phyloP scores from a whole-genome alignment of 441 rosid genomes.

The Omphalea diandra region DNA sequence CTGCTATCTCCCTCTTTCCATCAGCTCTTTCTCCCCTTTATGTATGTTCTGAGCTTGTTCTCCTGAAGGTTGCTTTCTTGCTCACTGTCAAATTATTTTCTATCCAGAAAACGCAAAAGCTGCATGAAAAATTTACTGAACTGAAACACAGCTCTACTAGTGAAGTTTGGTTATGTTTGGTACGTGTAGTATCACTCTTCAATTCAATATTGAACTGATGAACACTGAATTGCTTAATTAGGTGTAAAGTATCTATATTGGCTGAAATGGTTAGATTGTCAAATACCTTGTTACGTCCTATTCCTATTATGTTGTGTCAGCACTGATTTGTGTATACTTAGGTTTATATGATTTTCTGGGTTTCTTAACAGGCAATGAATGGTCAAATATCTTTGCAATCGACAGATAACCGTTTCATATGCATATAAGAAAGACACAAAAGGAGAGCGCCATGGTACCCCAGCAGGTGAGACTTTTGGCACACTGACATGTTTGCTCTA shows the following conservation, averaged over 20 bases:
- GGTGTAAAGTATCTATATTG: neutral
- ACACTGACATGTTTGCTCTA: neutral
- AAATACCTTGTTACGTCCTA: neutral
- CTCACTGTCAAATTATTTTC: neutral
- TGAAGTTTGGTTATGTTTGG: neutral
- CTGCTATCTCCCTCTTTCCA: neutral
- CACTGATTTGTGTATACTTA: neutral
- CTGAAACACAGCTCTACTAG: neutral
- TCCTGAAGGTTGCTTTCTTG: neutral
- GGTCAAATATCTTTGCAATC: constrained; percentile 95
- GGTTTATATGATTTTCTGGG: constrained; percentile 8
- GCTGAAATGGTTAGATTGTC: neutral
- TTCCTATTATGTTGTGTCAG: neutral
- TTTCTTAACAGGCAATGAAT: constrained; percentile 80
- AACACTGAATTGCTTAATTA: neutral
- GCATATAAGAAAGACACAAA: constrained; percentile 98
- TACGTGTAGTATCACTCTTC: neutral
- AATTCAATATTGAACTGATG: neutral
- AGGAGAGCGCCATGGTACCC: constrained; percentile 97
- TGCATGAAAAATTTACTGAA: neutral
- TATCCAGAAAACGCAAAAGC: neutral
- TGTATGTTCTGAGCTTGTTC: too few relatives aligned
- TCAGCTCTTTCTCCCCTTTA: neutral
- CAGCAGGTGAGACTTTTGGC: constrained; percentile 63
- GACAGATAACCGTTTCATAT: constrained; percentile 93